These are phyloP conservation scores for Daphne laureola DNA, from an alignment of 441 rosid genomes.

Conservation along the genomic window DNA sequence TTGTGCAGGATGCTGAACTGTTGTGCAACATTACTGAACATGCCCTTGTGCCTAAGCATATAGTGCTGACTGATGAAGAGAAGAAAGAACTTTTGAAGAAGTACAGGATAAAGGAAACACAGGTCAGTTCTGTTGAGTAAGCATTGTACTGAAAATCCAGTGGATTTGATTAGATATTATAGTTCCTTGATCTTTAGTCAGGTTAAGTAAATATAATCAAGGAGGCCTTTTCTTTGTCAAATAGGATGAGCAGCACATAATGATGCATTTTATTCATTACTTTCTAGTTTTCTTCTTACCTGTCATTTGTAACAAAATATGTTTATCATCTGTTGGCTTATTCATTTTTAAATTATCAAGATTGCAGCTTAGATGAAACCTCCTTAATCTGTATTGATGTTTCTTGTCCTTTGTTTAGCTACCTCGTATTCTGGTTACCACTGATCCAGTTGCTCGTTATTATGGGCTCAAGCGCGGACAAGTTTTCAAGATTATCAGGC, in stretches of 20 bases:
- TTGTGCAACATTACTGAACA: conserved; percentile 41
- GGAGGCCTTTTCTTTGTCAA: too few species aligned
- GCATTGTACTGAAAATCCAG: neutral
- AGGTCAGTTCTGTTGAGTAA: conserved; percentile 18
- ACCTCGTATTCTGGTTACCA: conserved; percentile 41
- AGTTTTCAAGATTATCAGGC: conserved; percentile 45
- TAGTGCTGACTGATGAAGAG: conserved; percentile 35
- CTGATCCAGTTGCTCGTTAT: conserved; percentile 49
- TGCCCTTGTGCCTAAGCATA: conserved; percentile 41
- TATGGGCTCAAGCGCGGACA: conserved; percentile 52
- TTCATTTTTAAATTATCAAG: too few species aligned
- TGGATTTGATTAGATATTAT: too few species aligned
- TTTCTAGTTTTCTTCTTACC: too few species aligned
- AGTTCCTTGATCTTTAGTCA: too few species aligned
- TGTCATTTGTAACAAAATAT: too few species aligned
- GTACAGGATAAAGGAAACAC: conserved; percentile 47
- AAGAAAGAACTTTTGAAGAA: conserved; percentile 40
- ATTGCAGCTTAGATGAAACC: too few species aligned
- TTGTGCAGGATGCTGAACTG: conserved; percentile 46
- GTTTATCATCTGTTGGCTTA: too few species aligned
- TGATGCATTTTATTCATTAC: too few species aligned
- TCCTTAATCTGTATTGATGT: neutral
- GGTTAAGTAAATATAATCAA: too few species aligned
- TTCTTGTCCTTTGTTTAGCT: conserved; percentile 23
- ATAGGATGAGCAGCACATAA: too few species aligned